A percentile compares a stretch with the other conserved stretches of the same genome.
These are phyloP conservation scores for Cardiospermum halicacabum DNA, from an alignment of 345 rosid species.

Conservation along the genomic window DNA sequence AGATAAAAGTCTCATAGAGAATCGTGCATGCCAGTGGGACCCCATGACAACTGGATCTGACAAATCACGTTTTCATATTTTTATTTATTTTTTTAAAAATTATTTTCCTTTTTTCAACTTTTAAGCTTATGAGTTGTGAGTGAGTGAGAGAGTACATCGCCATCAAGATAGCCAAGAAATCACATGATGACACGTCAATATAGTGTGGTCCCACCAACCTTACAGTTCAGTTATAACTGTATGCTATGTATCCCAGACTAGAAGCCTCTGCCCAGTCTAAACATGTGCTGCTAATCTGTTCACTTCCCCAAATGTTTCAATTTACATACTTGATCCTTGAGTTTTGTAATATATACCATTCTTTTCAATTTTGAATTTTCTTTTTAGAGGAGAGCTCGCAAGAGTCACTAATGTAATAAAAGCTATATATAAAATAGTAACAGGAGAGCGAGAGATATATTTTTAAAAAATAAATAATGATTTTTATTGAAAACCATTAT, in stretches of 20 bases:
- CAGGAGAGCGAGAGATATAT: too few relatives aligned
- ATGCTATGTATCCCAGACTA: too few relatives aligned
- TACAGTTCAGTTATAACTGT: background rate
- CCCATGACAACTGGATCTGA: conserved; percentile 26
- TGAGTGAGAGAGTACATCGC: background rate
- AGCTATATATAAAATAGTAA: too few relatives aligned
- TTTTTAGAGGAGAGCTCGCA: too few relatives aligned
- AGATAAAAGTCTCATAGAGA: conserved; percentile 6
- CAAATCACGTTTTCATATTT: conserved; percentile 22
- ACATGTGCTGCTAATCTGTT: background rate
- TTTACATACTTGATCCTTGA: too few relatives aligned
- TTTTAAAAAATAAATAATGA: too few relatives aligned
- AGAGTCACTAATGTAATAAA: too few relatives aligned
- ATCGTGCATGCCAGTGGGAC: conserved; percentile 18
- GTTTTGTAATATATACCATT: too few relatives aligned
- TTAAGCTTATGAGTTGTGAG: too few relatives aligned
- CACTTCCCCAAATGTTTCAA: background rate
- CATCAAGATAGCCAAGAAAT: background rate
- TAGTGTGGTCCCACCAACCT: conserved; percentile 8
- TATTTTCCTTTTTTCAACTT: background rate
- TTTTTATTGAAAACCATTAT: too few relatives aligned
- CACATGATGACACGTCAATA: conserved; percentile 12
- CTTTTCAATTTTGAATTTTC: too few relatives aligned
- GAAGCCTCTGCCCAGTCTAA: too few relatives aligned
- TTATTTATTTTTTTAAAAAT: background rate